Conservation (phyloP, 768 basidiomycete genomes). For the Pisolithus sp. region DNA sequence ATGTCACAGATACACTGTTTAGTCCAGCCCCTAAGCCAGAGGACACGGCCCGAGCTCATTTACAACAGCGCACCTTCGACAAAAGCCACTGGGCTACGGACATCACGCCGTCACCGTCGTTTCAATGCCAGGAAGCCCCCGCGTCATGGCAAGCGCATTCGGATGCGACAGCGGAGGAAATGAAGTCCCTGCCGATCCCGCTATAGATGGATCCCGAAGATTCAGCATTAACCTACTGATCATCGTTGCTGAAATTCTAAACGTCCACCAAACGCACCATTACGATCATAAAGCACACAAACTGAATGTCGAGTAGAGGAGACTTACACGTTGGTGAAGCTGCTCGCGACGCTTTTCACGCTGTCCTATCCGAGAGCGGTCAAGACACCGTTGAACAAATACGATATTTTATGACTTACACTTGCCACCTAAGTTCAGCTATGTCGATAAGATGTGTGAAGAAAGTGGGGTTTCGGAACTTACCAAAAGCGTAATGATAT, state of each 20-base stretch:
- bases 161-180: neutral
- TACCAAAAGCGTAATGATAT: slow-evolving; percentile 9
- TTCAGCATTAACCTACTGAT: slow-evolving; percentile 15
- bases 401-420: neutral
- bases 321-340: neutral
- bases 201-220: slow-evolving; percentile 2
- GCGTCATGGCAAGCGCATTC: too few species aligned
- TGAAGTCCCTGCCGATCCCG: neutral
- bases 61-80: too few species aligned
- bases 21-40: too few species aligned
- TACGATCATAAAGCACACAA: neutral
- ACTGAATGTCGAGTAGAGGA: neutral
- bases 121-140: too few species aligned
- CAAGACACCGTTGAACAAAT: neutral
- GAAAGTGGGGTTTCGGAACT: neutral
- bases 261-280: neutral
- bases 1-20: too few species aligned
- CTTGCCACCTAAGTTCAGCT: neutral
- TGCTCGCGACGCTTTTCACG: neutral
- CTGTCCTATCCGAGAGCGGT: neutral
- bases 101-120: too few species aligned
- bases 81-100: too few species aligned
- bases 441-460: neutral
- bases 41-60: too few species aligned
- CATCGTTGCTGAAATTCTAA: slow-evolving; percentile 11